These are phyloP conservation scores for Zygosaccharomyces sapae DNA, from an alignment of 1,139 yeast species.

Conservation along the genomic window DNA sequence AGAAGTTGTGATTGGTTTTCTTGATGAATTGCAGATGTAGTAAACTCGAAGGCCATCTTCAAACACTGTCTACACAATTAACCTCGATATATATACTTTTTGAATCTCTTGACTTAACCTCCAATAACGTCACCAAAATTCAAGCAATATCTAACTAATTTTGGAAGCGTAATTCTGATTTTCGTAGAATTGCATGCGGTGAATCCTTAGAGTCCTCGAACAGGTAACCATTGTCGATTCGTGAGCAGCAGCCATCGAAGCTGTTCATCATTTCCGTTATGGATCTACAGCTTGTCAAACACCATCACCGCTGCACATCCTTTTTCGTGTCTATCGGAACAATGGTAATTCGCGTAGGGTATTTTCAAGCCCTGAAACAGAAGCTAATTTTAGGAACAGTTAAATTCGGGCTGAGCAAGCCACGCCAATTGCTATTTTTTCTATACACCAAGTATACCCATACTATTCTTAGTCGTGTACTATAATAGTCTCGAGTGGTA, in stretches of 20 bases:
- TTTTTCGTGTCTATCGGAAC: not conserved
- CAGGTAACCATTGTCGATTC: conserved; percentile 1
- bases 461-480: not conserved
- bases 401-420: conserved; percentile 1
- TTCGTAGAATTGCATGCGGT: conserved; percentile 1
- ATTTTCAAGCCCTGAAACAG: not conserved
- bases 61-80: not conserved
- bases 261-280: not conserved
- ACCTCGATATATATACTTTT: conserved; percentile 3
- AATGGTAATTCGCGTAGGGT: conserved; percentile 1
- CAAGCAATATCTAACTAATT: not conserved
- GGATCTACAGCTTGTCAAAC: not conserved
- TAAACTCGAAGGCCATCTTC: not conserved
- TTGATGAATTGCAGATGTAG: not conserved
- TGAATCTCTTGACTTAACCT: too few species aligned
- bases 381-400: not conserved
- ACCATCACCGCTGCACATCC: not conserved
- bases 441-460: not conserved
- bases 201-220: not conserved
- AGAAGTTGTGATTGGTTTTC: not conserved
- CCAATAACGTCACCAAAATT: not conserved
- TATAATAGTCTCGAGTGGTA: not conserved
- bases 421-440: conserved; percentile 5
- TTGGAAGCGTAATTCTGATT: conserved; percentile 3
- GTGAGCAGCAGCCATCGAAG: not conserved